Conservation (phyloP, 495 filamentous ascomycete species). For the Aspergillus sclerotiicarbonarius region DNA sequence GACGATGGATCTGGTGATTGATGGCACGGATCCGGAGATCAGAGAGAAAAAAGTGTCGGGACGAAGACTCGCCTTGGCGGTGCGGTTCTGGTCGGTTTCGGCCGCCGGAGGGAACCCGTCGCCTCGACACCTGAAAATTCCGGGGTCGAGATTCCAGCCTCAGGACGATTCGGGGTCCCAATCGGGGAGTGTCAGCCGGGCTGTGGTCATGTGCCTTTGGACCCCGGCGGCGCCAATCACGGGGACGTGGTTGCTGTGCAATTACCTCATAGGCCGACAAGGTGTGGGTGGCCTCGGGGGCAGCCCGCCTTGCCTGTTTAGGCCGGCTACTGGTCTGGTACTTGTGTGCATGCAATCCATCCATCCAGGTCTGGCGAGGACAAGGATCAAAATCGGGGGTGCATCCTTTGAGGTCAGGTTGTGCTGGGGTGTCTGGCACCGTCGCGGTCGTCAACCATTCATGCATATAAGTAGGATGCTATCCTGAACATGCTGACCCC, state of each 20-base stretch:
- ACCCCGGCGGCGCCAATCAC: slow-evolving; percentile 5
- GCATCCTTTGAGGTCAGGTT: too few relatives aligned
- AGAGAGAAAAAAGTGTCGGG: slow-evolving; percentile 33
- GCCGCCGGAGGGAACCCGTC: slow-evolving; percentile 11
- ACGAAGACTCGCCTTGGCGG: slow-evolving; percentile 15
- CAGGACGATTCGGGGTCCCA: not conserved
- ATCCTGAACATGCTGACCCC: not conserved
- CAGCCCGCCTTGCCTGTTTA: not conserved
- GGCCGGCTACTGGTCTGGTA: not conserved
- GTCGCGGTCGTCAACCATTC: not conserved
- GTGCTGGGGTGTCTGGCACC: not conserved
- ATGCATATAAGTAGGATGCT: not conserved
- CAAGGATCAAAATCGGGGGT: not conserved
- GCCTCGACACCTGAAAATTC: slow-evolving; percentile 1
- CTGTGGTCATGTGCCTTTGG: not conserved
- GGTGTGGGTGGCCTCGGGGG: slow-evolving; percentile 1
- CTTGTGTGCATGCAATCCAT: slow-evolving; percentile 4
- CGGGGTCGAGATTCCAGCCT: not conserved
- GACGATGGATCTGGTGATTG: slow-evolving; percentile 1
- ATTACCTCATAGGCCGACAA: slow-evolving; percentile 17
- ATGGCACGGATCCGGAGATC: slow-evolving; percentile 2
- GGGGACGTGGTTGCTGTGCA: not conserved
- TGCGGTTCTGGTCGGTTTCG: slow-evolving; percentile 25
- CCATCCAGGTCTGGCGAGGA: not conserved
- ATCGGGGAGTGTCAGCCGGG: not conserved